phyloP scores from a whole-genome alignment of 2,329 filamentous ascomycete species.

The Nannizziopsis arthrosporioides region DNA sequence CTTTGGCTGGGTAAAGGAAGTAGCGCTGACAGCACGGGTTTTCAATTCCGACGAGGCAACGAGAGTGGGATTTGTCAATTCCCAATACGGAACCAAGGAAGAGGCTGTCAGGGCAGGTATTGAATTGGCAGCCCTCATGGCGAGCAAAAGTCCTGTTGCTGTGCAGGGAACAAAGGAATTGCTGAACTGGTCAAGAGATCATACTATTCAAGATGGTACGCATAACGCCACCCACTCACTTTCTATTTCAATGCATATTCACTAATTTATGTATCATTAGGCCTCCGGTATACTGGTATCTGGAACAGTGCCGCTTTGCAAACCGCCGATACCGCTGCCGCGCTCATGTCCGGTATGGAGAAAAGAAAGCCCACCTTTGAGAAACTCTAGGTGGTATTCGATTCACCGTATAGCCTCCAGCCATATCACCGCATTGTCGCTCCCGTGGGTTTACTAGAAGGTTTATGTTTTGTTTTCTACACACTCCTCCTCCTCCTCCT shows the following conservation, averaged over 20 bases:
- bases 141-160: conserved; percentile 74
- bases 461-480: no score
- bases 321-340: conserved; percentile 61
- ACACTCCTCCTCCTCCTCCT: no score
- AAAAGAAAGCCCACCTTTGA: conserved; percentile 72
- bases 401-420: background rate
- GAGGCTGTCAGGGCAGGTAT: conserved; percentile 52
- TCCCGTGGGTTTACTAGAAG: no score
- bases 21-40: conserved; percentile 33
- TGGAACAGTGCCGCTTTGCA: conserved; percentile 84
- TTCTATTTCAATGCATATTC: no score
- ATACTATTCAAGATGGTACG: conserved; percentile 62
- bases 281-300: conserved; percentile 67
- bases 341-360: conserved; percentile 62
- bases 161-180: conserved; percentile 81
- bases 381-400: conserved; percentile 50
- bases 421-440: no score
- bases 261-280: conserved; percentile 27
- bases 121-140: conserved; percentile 53
- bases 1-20: conserved; percentile 40
- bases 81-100: conserved; percentile 41
- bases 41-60: conserved; percentile 37
- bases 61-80: conserved; percentile 35
- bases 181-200: conserved; percentile 68
- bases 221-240: background rate